Percentiles rank a stretch among this genome's conserved stretches.
Conservation (phyloP, 257 asterid species). For the Nicotiana benthamiana region DNA sequence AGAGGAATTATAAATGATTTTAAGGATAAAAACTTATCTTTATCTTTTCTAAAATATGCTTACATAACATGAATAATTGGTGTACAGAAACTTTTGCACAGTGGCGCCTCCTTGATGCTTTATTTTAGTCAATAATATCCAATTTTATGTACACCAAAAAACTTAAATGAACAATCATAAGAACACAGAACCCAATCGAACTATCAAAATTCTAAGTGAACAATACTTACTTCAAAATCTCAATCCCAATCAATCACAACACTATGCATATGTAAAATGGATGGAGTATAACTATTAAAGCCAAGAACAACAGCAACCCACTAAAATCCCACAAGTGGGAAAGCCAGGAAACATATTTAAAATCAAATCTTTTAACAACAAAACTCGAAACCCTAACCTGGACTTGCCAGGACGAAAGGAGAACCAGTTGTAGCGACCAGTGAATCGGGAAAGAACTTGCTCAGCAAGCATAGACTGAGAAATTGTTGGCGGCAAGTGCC, state of each 20-base stretch:
- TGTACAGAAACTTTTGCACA: background rate
- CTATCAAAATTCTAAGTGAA: background rate
- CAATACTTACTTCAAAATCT: background rate
- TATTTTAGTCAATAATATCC: background rate
- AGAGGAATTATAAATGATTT: background rate
- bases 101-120: background rate
- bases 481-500: conserved; percentile 99
- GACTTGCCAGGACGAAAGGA: conserved; percentile 70
- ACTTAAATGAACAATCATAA: background rate
- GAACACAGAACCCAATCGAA: background rate
- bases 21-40: background rate
- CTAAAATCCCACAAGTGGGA: no score
- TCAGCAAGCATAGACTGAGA: conserved; percentile 82
- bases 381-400: conserved; percentile 41
- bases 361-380: background rate
- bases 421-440: conserved; percentile 76
- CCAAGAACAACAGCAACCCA: background rate
- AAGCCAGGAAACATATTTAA: background rate
- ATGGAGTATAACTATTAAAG: background rate
- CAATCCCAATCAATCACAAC: background rate
- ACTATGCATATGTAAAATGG: background rate
- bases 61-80: background rate
- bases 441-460: conserved; percentile 74
- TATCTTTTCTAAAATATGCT: background rate
- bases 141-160: background rate